phyloP scores from a whole-genome alignment of 768 basidiomycete species.

The Russula foetens region DNA sequence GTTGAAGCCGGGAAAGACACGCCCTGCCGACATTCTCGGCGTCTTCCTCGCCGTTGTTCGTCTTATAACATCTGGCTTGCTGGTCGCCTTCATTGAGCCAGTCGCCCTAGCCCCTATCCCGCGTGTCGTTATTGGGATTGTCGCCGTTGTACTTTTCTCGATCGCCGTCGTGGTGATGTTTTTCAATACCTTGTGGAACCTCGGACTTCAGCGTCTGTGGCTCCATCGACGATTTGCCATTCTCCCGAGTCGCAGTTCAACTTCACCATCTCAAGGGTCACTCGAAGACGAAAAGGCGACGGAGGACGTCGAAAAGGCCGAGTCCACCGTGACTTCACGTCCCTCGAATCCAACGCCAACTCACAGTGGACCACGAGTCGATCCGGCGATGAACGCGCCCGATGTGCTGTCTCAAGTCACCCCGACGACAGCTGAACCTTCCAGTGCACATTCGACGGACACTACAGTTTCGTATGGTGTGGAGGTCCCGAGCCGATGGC shows the following conservation, averaged over 20 bases:
- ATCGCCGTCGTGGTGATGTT: slow-evolving; percentile 62
- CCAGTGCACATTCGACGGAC: slow-evolving; percentile 15
- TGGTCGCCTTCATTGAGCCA: slow-evolving; percentile 69
- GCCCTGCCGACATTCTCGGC: slow-evolving; percentile 62
- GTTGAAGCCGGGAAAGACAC: slow-evolving; percentile 57
- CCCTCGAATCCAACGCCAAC: slow-evolving; percentile 50
- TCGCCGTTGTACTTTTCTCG: slow-evolving; percentile 64
- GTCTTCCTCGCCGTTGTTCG: slow-evolving; percentile 61
- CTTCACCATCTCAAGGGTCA: slow-evolving; percentile 15
- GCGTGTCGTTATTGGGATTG: slow-evolving; percentile 71
- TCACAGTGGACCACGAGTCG: slow-evolving; percentile 31
- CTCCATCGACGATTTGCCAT: slow-evolving; percentile 20
- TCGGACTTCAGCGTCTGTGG: slow-evolving; percentile 27
- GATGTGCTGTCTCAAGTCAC: slow-evolving; percentile 41
- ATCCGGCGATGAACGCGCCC: slow-evolving; percentile 31
- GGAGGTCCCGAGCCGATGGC: slow-evolving; percentile 16
- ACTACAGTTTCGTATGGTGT: slow-evolving; percentile 17
- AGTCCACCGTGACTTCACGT: slow-evolving; percentile 22
- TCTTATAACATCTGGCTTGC: slow-evolving; percentile 57
- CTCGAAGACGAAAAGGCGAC: slow-evolving; percentile 31
- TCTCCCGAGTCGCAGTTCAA: slow-evolving; percentile 19
- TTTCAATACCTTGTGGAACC: slow-evolving; percentile 53
- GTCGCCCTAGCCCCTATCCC: slow-evolving; percentile 65
- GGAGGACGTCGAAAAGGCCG: slow-evolving; percentile 18
- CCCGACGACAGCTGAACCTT: slow-evolving; percentile 23